phyloP scores from a whole-genome alignment of 2,329 filamentous ascomycete genomes.

The Claviceps sp. region DNA sequence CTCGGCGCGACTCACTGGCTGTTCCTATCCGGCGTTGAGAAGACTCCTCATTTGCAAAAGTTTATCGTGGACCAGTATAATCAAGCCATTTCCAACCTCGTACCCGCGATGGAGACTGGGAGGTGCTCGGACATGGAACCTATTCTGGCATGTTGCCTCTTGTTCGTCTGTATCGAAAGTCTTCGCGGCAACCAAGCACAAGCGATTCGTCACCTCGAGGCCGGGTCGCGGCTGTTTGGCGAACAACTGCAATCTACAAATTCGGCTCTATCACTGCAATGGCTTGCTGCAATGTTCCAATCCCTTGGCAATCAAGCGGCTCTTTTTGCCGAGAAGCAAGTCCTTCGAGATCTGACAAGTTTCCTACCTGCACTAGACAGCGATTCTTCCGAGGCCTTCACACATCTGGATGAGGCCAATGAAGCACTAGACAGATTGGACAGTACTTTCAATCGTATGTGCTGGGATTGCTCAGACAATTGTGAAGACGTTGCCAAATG shows the following conservation, averaged over 20 bases:
- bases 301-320: constrained; percentile 2
- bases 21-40: neutral
- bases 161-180: constrained; percentile 2
- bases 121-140: neutral
- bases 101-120: neutral
- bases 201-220: constrained; percentile 2
- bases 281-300: constrained; percentile 4
- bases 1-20: constrained; percentile 2
- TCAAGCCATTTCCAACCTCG: neutral
- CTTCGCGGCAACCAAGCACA: constrained; percentile 2
- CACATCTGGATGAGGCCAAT: constrained; percentile 1
- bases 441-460: constrained; percentile 1
- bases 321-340: neutral
- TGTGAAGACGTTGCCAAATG: neutral
- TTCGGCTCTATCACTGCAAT: neutral
- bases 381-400: neutral
- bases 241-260: neutral
- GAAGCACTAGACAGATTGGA: constrained; percentile 1
- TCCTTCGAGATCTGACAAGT: neutral
- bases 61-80: constrained; percentile 2
- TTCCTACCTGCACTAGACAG: neutral
- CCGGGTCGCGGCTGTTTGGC: constrained; percentile 1
- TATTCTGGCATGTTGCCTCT: neutral
- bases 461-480: neutral
- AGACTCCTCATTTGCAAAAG: neutral